These are phyloP conservation scores for Aspergillus hancockii DNA, from an alignment of 495 filamentous ascomycete genomes.

Conservation along the genomic window DNA sequence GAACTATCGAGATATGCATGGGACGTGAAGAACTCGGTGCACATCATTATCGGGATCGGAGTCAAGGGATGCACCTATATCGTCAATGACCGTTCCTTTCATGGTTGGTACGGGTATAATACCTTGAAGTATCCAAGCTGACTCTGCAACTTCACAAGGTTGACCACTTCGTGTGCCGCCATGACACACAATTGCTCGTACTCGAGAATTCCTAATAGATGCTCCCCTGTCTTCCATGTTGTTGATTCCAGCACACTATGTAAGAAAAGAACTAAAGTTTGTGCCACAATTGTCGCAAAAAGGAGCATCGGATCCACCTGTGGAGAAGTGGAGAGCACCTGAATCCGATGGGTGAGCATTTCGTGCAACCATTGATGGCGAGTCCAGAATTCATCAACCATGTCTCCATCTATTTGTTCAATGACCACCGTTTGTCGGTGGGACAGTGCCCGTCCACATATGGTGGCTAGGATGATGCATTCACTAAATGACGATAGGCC, in stretches of 20 bases:
- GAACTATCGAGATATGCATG: conserved; percentile 22
- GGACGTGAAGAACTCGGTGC: conserved; percentile 23
- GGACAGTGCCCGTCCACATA: conserved; percentile 47
- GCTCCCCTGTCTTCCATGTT: conserved; percentile 26
- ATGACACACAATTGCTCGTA: conserved; percentile 24
- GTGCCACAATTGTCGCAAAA: conserved; percentile 44
- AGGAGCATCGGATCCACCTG: conserved; percentile 49
- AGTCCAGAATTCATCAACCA: conserved; percentile 41
- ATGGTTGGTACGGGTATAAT: background rate
- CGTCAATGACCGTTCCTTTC: background rate
- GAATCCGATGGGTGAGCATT: conserved; percentile 39
- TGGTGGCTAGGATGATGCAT: conserved; percentile 47
- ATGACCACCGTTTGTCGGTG: conserved; percentile 41
- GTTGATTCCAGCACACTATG: conserved; percentile 26
- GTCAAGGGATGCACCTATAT: conserved; percentile 25
- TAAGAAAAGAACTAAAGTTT: conserved; percentile 40
- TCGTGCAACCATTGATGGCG: conserved; percentile 52
- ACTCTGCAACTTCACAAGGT: conserved; percentile 23
- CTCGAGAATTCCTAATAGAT: conserved; percentile 24
- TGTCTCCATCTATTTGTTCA: conserved; percentile 23
- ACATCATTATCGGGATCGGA: conserved; percentile 28
- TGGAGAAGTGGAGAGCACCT: conserved; percentile 21
- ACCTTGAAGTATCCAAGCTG: conserved; percentile 28
- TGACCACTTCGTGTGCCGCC: conserved; percentile 25
- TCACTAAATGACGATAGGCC: conserved; percentile 47